Evolutionary conservation across 225 moss, liverwort and hornwort species (phyloP).

Genomic region (Antitrichia curtipendula): DNA sequence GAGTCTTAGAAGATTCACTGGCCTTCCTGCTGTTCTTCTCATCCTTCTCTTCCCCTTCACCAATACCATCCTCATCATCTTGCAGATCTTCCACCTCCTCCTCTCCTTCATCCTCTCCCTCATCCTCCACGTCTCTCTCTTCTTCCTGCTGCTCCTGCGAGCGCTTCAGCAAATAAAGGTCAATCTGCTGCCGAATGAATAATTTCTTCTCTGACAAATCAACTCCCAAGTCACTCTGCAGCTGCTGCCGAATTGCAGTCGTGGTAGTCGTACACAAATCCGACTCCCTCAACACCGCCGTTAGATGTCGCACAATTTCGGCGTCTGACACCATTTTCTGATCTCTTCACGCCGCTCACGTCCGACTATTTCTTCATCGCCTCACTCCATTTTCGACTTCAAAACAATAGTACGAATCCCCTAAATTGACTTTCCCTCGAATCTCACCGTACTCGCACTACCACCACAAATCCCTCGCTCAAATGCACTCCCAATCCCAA

Average conservation of each 20-base stretch:
- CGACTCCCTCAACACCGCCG: slow-evolving; percentile 49
- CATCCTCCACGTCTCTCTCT: not conserved
- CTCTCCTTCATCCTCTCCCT: not conserved
- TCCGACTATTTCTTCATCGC: not conserved
- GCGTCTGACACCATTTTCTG: slow-evolving; percentile 70
- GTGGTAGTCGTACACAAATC: slow-evolving; percentile 66
- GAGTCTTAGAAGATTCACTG: not conserved
- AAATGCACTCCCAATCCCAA: no score
- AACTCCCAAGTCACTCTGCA: slow-evolving; percentile 66
- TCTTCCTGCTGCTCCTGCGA: slow-evolving; percentile 20
- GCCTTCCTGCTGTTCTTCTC: slow-evolving; percentile 20
- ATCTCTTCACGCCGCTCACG: not conserved
- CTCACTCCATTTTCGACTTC: not conserved
- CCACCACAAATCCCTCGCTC: no score
- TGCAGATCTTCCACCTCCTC: not conserved
- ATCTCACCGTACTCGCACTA: no score
- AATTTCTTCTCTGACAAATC: slow-evolving; percentile 68
- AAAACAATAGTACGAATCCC: no score
- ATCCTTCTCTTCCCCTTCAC: slow-evolving; percentile 5
- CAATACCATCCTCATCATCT: not conserved
- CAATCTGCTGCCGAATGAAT: slow-evolving; percentile 75
- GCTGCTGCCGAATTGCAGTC: slow-evolving; percentile 62
- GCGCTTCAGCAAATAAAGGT: slow-evolving; percentile 45
- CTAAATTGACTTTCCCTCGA: no score
- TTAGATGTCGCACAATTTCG: slow-evolving; percentile 71